Evolutionary conservation across 345 rosid species (phyloP).

Genomic region (Hibiscus tridactylites): DNA sequence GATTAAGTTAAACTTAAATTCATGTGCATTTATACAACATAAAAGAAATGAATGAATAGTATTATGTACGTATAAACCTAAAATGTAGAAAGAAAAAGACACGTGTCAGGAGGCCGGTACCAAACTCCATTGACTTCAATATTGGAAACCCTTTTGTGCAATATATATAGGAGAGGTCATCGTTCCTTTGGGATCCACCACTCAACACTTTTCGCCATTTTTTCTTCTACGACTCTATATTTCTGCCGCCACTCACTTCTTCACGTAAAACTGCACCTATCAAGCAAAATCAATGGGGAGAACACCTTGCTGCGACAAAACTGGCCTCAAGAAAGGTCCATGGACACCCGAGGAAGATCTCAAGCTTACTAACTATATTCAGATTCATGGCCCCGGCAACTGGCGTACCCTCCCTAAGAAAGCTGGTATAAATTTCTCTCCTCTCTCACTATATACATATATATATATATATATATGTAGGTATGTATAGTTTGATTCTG

Average conservation of each 20-base stretch:
- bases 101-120: constrained; percentile 34
- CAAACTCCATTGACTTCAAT: constrained; percentile 38
- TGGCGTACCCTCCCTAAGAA: constrained; percentile 73
- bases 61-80: not conserved
- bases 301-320: constrained; percentile 76
- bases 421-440: constrained; percentile 39
- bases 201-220: not conserved
- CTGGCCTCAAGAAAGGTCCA: constrained; percentile 79
- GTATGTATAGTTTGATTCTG: not conserved
- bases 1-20: not conserved
- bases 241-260: too few relatives aligned
- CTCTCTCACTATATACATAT: too few relatives aligned
- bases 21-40: not conserved
- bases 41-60: not conserved
- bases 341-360: constrained; percentile 80
- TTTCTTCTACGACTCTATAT: too few relatives aligned
- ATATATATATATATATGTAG: too few relatives aligned
- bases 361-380: constrained; percentile 50
- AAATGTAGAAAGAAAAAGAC: not conserved
- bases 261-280: too few relatives aligned
- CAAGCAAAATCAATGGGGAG: constrained; percentile 44
- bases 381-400: constrained; percentile 57
- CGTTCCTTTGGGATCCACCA: constrained; percentile 3
- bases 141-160: not conserved
- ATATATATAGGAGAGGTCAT: constrained; percentile 12